Evolutionary conservation across 2,329 filamentous ascomycete genomes (phyloP).

Genomic region (Aspergillus jensenii): DNA sequence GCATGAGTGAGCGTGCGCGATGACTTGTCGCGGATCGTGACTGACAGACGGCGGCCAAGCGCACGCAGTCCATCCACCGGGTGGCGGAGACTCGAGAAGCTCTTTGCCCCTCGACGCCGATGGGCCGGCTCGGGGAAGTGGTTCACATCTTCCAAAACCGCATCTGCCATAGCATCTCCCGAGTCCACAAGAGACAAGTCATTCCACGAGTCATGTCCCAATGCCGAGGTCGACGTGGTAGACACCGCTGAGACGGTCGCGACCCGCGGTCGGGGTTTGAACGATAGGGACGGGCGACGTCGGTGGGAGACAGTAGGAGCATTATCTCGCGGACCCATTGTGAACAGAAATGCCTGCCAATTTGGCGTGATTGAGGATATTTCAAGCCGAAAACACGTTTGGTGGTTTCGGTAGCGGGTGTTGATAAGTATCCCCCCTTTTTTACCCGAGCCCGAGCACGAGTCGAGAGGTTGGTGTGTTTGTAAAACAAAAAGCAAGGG

Average conservation of each 20-base stretch:
- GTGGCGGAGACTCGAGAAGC: constrained; percentile 44
- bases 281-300: constrained; percentile 40
- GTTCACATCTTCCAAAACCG: constrained; percentile 33
- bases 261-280: constrained; percentile 39
- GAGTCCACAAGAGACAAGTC: constrained; percentile 24
- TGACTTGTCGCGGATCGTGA: constrained; percentile 40
- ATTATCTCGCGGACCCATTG: constrained; percentile 35
- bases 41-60: constrained; percentile 41
- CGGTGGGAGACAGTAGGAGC: constrained; percentile 25
- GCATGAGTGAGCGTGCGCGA: constrained; percentile 28
- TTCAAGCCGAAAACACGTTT: constrained; percentile 4
- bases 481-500: constrained; percentile 15
- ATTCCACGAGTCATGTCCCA: constrained; percentile 25
- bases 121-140: constrained; percentile 31
- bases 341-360: constrained; percentile 10
- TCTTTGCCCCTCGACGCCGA: constrained; percentile 39
- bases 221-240: constrained; percentile 13
- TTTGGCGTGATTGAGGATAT: constrained; percentile 9
- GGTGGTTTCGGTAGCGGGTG: neutral
- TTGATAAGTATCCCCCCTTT: constrained; percentile 12
- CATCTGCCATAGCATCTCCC: constrained; percentile 22
- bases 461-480: constrained; percentile 6
- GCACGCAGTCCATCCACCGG: constrained; percentile 43
- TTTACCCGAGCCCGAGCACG: constrained; percentile 4
- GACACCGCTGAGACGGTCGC: constrained; percentile 27